These are phyloP conservation scores for Hygrocybe coccinea DNA, from an alignment of 768 basidiomycete genomes.

Conservation along the genomic window DNA sequence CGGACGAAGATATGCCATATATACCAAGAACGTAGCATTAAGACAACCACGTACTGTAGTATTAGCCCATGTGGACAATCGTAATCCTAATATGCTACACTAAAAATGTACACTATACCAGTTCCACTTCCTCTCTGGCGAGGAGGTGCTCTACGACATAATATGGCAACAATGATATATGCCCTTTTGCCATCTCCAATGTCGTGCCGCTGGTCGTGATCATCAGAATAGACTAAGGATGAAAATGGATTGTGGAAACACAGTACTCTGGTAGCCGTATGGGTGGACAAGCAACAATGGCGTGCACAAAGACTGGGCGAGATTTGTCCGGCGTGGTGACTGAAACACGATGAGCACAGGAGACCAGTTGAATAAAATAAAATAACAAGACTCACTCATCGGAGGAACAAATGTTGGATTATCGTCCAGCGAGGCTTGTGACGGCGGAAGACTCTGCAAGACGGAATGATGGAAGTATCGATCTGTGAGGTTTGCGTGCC, in stretches of 20 bases:
- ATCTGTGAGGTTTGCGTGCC: conserved; percentile 73
- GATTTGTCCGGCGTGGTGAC: conserved; percentile 75
- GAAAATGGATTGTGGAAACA: not conserved
- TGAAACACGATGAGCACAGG: conserved; percentile 25
- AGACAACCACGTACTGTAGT: too few species aligned
- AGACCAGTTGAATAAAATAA: conserved; percentile 5
- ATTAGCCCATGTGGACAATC: too few species aligned
- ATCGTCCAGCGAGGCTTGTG: conserved; percentile 75
- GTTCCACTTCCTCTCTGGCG: conserved; percentile 65
- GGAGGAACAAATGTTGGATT: conserved; percentile 60
- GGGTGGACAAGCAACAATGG: conserved; percentile 62
- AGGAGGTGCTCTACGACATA: conserved; percentile 70
- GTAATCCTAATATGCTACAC: too few species aligned
- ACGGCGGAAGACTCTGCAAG: conserved; percentile 73
- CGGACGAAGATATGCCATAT: conserved; percentile 39
- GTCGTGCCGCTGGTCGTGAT: conserved; percentile 51
- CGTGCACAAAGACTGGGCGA: conserved; percentile 77
- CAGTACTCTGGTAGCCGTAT: conserved; percentile 67
- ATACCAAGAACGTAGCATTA: conserved; percentile 34
- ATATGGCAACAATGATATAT: conserved; percentile 78
- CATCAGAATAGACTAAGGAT: conserved; percentile 9
- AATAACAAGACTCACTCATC: conserved; percentile 61
- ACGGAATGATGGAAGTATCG: conserved; percentile 77
- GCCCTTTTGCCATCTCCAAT: conserved; percentile 71
- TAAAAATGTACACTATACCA: too few species aligned